phyloP scores from a whole-genome alignment of 2,329 filamentous ascomycete genomes.

The Paecilomyces variotii region DNA sequence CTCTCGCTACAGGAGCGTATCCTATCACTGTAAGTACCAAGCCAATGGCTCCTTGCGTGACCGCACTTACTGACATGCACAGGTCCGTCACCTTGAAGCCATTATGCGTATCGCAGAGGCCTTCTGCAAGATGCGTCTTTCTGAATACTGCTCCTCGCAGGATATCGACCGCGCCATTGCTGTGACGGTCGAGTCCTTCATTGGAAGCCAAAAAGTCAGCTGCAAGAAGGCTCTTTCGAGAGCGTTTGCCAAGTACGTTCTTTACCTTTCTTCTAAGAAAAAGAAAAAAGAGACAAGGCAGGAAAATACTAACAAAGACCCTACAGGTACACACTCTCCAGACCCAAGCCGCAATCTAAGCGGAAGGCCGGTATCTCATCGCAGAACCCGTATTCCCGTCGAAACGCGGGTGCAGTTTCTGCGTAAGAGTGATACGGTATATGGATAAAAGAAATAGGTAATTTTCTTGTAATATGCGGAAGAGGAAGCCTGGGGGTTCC shows the following conservation, averaged over 20 bases:
- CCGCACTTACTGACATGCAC: not conserved
- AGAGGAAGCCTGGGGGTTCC: not conserved
- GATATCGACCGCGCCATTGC: constrained; percentile 97
- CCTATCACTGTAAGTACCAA: constrained; percentile 79
- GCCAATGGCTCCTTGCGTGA: constrained; percentile 7
- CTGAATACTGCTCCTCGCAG: constrained; percentile 79
- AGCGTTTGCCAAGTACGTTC: constrained; percentile 90
- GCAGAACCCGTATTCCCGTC: constrained; percentile 20
- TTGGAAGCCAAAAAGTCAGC: constrained; percentile 92
- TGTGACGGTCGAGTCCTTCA: constrained; percentile 92
- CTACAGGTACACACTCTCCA: constrained; percentile 30
- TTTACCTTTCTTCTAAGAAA: constrained; percentile 21
- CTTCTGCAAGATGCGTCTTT: constrained; percentile 97
- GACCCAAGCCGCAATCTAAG: constrained; percentile 33
- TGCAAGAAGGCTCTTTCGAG: constrained; percentile 93
- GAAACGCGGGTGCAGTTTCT: constrained; percentile 9
- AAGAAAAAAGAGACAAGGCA: not conserved
- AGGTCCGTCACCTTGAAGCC: constrained; percentile 95
- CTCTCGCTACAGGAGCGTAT: constrained; percentile 87
- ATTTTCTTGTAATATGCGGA: not conserved
- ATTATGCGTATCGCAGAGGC: constrained; percentile 92
- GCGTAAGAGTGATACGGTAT: not conserved
- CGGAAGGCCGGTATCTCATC: constrained; percentile 29
- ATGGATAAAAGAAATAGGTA: not conserved
- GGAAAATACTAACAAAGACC: not conserved